Percentiles rank a stretch among this genome's conserved stretches.
Conservation (phyloP, 2,329 filamentous ascomycete species). For the Colletotrichum camelliae region DNA sequence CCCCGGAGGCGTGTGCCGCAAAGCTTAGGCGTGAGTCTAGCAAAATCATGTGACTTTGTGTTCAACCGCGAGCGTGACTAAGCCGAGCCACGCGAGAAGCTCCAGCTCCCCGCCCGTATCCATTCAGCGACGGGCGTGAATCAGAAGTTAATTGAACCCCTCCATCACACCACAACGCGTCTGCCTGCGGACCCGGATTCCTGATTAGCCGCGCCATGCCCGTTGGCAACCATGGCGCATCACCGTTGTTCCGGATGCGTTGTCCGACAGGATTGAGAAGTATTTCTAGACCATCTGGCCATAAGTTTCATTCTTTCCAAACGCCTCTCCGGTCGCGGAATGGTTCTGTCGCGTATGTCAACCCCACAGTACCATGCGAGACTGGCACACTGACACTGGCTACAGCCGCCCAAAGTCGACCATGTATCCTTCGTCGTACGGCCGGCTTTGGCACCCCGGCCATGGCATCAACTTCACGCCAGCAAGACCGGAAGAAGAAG, state of each 20-base stretch:
- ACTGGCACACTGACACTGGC: not conserved
- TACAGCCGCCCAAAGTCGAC: slow-evolving; percentile 21
- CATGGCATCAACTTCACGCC: slow-evolving; percentile 36
- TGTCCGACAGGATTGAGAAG: slow-evolving; percentile 24
- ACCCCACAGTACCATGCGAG: not conserved
- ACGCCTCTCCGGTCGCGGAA: not conserved
- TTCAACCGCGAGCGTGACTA: slow-evolving; percentile 43
- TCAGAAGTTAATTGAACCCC: not conserved
- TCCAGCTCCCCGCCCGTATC: slow-evolving; percentile 2
- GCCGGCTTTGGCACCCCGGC: slow-evolving; percentile 36
- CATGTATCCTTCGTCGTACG: slow-evolving; percentile 30
- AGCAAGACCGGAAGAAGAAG: slow-evolving; percentile 10
- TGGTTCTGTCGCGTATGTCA: not conserved
- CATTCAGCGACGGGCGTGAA: not conserved
- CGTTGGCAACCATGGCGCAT: slow-evolving; percentile 36
- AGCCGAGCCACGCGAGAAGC: slow-evolving; percentile 23
- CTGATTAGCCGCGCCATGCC: slow-evolving; percentile 33
- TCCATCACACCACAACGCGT: slow-evolving; percentile 28
- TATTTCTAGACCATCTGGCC: not conserved
- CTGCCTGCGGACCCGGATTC: slow-evolving; percentile 29
- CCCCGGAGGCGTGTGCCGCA: not conserved
- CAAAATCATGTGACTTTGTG: slow-evolving; percentile 23
- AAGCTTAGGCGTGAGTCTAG: slow-evolving; percentile 10
- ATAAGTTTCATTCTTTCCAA: not conserved
- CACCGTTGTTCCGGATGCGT: slow-evolving; percentile 29